Evolutionary conservation across 1,284 basidiomycete genomes (phyloP).

Genomic region (Tremellales sp.): DNA sequence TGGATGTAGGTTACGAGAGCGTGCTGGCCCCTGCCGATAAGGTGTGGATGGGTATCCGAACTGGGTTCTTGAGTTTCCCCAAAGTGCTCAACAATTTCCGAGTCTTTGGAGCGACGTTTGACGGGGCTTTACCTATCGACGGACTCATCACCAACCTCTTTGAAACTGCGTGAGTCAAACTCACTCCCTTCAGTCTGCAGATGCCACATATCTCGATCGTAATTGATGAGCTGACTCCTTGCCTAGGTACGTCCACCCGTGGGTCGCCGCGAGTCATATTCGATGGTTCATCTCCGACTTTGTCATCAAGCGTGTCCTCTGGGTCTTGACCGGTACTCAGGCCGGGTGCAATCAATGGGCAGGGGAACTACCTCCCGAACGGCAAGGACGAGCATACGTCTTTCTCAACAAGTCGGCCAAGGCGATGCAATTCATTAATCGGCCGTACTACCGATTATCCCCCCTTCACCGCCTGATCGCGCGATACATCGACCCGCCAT

Average conservation of each 20-base stretch:
- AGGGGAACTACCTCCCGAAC: slow-evolving; percentile 58
- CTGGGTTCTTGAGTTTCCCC: slow-evolving; percentile 59
- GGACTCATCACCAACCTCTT: slow-evolving; percentile 44
- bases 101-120: slow-evolving; percentile 54
- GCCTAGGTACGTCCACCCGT: slow-evolving; percentile 50
- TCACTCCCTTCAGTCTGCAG: too few species aligned
- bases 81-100: slow-evolving; percentile 63
- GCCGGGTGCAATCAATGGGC: slow-evolving; percentile 68
- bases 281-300: slow-evolving; percentile 65
- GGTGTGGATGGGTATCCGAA: slow-evolving; percentile 57
- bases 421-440: slow-evolving; percentile 62
- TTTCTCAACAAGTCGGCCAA: slow-evolving; percentile 50
- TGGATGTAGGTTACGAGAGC: slow-evolving; percentile 58
- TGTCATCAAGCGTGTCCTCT: slow-evolving; percentile 61
- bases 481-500: slow-evolving; percentile 58
- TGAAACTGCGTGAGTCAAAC: slow-evolving; percentile 26
- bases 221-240: neutral
- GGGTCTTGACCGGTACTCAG: slow-evolving; percentile 60
- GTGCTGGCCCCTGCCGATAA: slow-evolving; percentile 57
- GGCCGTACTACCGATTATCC: slow-evolving; percentile 54
- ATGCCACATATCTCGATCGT: too few species aligned
- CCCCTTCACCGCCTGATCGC: slow-evolving; percentile 53
- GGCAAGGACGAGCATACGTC: slow-evolving; percentile 56
- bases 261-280: slow-evolving; percentile 57
- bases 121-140: slow-evolving; percentile 59